Percentiles rank a stretch among this genome's conserved stretches.
phyloP scores from a whole-genome alignment of 306 rosid genomes.

The Cicer yamashitae region DNA sequence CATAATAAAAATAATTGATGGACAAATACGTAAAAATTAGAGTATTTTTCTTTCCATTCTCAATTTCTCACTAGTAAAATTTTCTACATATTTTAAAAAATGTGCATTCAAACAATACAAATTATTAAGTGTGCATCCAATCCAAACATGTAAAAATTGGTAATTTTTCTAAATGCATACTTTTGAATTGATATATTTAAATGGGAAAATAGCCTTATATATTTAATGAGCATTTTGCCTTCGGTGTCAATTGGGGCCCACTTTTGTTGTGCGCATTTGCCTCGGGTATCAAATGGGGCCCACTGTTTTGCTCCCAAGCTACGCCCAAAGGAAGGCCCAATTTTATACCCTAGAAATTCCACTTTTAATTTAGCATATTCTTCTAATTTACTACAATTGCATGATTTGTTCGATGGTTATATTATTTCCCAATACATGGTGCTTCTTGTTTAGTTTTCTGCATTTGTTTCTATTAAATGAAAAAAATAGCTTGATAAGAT shows the following conservation, averaged over 20 bases:
- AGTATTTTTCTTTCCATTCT: too few species aligned
- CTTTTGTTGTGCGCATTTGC: slow-evolving; percentile 27
- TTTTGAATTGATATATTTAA: too few species aligned
- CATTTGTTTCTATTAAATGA: neutral
- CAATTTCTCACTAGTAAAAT: too few species aligned
- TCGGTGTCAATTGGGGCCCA: slow-evolving; percentile 47
- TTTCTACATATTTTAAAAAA: too few species aligned
- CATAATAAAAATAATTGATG: neutral
- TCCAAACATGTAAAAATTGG: too few species aligned
- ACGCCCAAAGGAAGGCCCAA: slow-evolving; percentile 27
- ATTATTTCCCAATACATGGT: neutral
- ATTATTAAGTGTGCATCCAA: too few species aligned
- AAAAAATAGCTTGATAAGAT: neutral
- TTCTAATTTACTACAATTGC: neutral
- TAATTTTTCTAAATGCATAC: too few species aligned
- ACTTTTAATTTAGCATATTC: slow-evolving; percentile 25
- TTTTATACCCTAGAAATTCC: slow-evolving; percentile 27
- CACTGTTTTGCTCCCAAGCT: slow-evolving; percentile 27
- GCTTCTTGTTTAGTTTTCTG: slow-evolving; percentile 10
- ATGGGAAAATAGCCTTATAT: too few species aligned
- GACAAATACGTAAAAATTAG: too few species aligned
- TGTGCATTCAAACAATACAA: too few species aligned
- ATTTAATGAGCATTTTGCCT: slow-evolving; percentile 25
- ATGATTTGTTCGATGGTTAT: slow-evolving; percentile 29
- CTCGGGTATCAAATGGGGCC: slow-evolving; percentile 42